Base-by-base conservation (phyloP, 768 basidiomycete genomes). In the Russula sp. region DNA sequence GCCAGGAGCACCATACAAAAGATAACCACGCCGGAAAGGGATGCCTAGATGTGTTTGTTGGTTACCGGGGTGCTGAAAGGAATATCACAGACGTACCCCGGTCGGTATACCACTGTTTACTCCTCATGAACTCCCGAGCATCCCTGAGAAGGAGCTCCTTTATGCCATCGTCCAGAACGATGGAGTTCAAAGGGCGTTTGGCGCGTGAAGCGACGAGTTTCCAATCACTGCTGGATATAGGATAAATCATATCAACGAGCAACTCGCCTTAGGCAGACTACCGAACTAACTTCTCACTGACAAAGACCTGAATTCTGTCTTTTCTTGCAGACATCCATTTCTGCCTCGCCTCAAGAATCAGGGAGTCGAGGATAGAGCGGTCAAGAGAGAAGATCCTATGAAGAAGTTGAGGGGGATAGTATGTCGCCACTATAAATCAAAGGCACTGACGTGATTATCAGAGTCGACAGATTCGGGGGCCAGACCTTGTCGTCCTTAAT, bases 1-100 rank as follows among this genome's bases (percentile, higher is more conserved):
- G 6, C 89, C 88, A 39, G 89, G 88, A 3, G 81, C 85, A n/a
- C 89, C 89, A 67, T 89, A 81, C 27, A 90, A 77, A 16, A 91
- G 79, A 70, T 89, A 89, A 14, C 91, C 90, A 13, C 89, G 79
- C 20, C 89, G 84, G 75, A 88, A 91, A 0, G 91, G 90, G 61
- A 92, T 91, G 0, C 75, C 72, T 71, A 7, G 10, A 55, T 44
- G 10, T 6, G 20, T 49, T 20, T 10, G 39, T 49, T 27, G 13
- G 39, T 11, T 14, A 31, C 10, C 32, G 50, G 14, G 2, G 34
- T 40, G 14, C 22, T 40, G 27, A 55, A 22, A 40, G 11, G 37
- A 52, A 50, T 9, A 22, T 9, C 9, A 39, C 18, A 39, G 16
- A 61, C 68, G 16, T n/a, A 69, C 89, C 90, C 55, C 89, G 83